These are phyloP conservation scores for Pleomassaria siparia DNA, from an alignment of 2,329 filamentous ascomycete species.

Conservation along the genomic window DNA sequence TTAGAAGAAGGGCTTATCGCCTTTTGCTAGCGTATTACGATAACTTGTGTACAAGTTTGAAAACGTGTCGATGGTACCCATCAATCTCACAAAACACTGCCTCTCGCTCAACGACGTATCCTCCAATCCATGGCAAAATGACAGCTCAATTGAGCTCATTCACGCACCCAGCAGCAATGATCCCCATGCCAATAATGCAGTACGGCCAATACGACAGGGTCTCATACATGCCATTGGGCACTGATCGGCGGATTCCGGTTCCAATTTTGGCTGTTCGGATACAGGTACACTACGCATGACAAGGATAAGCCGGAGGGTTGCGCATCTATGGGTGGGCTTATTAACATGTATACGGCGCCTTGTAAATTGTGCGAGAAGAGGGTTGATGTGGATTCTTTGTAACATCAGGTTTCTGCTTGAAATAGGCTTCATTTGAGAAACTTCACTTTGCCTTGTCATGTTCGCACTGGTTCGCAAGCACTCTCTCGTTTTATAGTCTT, in stretches of 20 bases:
- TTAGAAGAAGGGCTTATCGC: not conserved
- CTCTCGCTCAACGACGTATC: constrained; percentile 41
- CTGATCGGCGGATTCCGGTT: constrained; percentile 54
- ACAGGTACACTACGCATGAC: too few relatives aligned
- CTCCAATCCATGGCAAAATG: constrained; percentile 48
- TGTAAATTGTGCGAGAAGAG: too few relatives aligned
- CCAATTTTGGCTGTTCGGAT: constrained; percentile 44
- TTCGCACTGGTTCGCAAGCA: too few relatives aligned
- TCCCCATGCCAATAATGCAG: constrained; percentile 54
- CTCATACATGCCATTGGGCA: constrained; percentile 54
- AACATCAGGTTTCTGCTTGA: too few relatives aligned
- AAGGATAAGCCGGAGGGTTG: too few relatives aligned
- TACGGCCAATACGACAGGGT: constrained; percentile 57
- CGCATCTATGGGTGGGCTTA: too few relatives aligned
- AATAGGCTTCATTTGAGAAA: too few relatives aligned
- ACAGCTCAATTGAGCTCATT: constrained; percentile 57
- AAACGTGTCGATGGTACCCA: constrained; percentile 45
- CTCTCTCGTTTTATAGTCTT: too few relatives aligned
- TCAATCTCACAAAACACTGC: constrained; percentile 35
- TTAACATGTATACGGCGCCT: too few relatives aligned
- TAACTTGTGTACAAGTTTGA: constrained; percentile 16
- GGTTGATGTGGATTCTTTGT: too few relatives aligned
- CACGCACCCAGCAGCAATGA: constrained; percentile 53
- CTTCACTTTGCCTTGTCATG: too few relatives aligned
- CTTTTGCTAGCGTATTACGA: not conserved